These are phyloP conservation scores for Botrytis medusae DNA, from an alignment of 2,329 filamentous ascomycete genomes.

Conservation along the genomic window DNA sequence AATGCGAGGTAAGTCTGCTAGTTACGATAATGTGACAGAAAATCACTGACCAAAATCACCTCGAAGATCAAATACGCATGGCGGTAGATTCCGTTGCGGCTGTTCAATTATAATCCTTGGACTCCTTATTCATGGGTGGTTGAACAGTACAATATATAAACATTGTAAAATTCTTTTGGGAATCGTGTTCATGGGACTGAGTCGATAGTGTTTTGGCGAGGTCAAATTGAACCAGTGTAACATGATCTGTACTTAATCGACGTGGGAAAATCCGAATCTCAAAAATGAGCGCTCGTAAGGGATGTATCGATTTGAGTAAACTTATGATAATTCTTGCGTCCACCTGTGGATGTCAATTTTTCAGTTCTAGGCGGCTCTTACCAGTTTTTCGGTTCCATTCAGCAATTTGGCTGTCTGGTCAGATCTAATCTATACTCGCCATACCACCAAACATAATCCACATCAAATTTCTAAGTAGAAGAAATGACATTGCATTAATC, in stretches of 20 bases:
- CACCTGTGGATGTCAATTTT: neutral
- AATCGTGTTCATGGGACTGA: neutral
- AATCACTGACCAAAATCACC: neutral
- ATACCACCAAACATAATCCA: neutral
- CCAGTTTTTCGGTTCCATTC: neutral
- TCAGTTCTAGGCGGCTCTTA: neutral
- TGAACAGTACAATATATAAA: neutral
- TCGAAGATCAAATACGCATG: conserved; percentile 14
- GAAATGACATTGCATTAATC: neutral
- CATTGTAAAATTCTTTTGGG: neutral
- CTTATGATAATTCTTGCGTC: neutral
- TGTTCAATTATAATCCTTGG: neutral
- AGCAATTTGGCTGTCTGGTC: neutral
- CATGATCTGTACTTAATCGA: neutral
- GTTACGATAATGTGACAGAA: neutral
- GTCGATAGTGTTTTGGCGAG: neutral
- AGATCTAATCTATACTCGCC: neutral
- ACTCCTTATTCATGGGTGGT: neutral
- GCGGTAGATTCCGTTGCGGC: neutral
- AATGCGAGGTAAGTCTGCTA: conserved; percentile 31
- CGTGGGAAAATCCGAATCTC: no score
- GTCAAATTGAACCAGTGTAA: neutral
- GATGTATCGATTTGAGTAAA: neutral
- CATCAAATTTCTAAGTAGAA: neutral
- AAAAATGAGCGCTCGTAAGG: neutral